Evolutionary conservation across 805 yeast genomes (phyloP).

Genomic region (Candida sithepensis): DNA sequence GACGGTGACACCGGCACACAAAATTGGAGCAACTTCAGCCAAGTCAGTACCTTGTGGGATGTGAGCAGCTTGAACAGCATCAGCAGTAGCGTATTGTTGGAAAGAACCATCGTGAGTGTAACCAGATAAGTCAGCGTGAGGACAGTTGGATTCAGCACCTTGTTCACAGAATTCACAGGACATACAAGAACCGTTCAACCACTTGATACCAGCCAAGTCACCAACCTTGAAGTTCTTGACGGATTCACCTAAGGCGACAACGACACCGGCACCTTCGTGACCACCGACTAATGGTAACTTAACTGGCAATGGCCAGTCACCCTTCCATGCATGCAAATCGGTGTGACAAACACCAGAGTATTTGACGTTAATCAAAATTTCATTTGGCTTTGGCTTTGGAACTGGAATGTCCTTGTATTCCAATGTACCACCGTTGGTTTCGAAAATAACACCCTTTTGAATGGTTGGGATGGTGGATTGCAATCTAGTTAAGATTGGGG

Average conservation of each 20-base stretch:
- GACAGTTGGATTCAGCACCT: slow-evolving; percentile 62
- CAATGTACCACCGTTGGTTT: slow-evolving; percentile 60
- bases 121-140: slow-evolving; percentile 67
- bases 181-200: slow-evolving; percentile 68
- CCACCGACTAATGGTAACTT: slow-evolving; percentile 66
- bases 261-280: slow-evolving; percentile 73
- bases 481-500: slow-evolving; percentile 20
- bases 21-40: slow-evolving; percentile 45
- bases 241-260: slow-evolving; percentile 57
- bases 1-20: slow-evolving; percentile 54
- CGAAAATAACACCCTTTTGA: slow-evolving; percentile 71
- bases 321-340: slow-evolving; percentile 72
- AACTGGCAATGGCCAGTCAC: slow-evolving; percentile 63
- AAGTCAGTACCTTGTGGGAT: slow-evolving; percentile 44
- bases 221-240: slow-evolving; percentile 61
- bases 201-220: slow-evolving; percentile 64
- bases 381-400: slow-evolving; percentile 60
- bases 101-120: slow-evolving; percentile 67
- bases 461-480: slow-evolving; percentile 48
- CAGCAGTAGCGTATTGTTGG: slow-evolving; percentile 54
- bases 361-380: slow-evolving; percentile 61
- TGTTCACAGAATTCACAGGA: slow-evolving; percentile 61
- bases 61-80: slow-evolving; percentile 48
- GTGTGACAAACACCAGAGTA: slow-evolving; percentile 77
- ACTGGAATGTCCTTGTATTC: slow-evolving; percentile 72